Conservation (phyloP, 1,284 basidiomycete species). For the Ganoderma multipileum region DNA sequence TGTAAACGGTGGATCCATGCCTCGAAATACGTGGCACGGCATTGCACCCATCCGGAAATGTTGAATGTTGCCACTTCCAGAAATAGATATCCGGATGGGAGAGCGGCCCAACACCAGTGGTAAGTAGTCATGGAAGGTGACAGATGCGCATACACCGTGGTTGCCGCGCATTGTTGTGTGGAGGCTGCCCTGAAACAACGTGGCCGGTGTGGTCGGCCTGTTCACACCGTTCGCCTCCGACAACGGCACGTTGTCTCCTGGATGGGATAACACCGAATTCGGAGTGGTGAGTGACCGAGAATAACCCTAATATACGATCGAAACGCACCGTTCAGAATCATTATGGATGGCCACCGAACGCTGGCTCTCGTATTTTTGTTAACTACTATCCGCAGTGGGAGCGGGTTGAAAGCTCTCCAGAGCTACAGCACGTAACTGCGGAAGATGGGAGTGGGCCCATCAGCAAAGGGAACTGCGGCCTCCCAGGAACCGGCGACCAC, state of each 20-base stretch:
- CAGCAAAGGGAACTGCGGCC: neutral
- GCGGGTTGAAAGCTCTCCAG: neutral
- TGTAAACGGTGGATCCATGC: neutral
- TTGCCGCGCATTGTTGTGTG: constrained; percentile 19
- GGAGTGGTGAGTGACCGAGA: neutral
- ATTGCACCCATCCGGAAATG: constrained; percentile 2
- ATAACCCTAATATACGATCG: neutral
- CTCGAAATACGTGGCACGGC: neutral
- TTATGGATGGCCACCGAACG: neutral
- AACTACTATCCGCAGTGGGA: neutral
- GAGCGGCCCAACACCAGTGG: neutral
- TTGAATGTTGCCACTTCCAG: constrained; percentile 2
- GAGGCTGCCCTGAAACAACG: constrained; percentile 25
- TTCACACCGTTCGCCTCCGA: constrained; percentile 22
- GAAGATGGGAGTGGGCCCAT: neutral
- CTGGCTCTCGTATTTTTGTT: neutral
- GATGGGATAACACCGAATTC: neutral
- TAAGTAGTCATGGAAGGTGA: constrained; percentile 20
- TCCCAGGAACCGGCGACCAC: neutral
- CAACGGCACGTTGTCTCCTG: neutral
- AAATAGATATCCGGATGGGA: constrained; percentile 3
- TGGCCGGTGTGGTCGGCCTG: constrained; percentile 27
- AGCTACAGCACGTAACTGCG: neutral
- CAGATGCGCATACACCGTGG: constrained; percentile 26
- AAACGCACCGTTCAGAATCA: neutral